These are phyloP conservation scores for Lactifluus piperatus DNA, from an alignment of 768 basidiomycete genomes.

Conservation along the genomic window DNA sequence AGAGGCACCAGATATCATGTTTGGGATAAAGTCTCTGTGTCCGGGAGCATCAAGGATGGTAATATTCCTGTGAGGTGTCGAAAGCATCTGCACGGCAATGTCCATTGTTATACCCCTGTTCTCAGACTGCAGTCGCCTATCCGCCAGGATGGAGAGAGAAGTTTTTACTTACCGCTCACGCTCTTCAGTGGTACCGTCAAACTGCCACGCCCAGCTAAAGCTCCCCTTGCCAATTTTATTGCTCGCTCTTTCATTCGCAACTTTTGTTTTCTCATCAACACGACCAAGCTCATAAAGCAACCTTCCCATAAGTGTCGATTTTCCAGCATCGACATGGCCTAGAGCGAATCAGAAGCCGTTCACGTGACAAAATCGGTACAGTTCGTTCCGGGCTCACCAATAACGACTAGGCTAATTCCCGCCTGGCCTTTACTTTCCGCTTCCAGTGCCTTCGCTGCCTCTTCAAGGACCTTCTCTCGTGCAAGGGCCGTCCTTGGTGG, in stretches of 20 bases:
- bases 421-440: constrained; percentile 48
- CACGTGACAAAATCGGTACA: neutral
- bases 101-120: constrained; percentile 96
- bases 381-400: constrained; percentile 59
- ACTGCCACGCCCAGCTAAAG: constrained; percentile 97
- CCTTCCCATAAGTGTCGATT: constrained; percentile 95
- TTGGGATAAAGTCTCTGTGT: constrained; percentile 95
- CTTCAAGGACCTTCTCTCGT: constrained; percentile 75
- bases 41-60: constrained; percentile 97
- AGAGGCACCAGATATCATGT: constrained; percentile 98
- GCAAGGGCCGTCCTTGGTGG: constrained; percentile 60
- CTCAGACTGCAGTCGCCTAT: neutral
- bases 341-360: constrained; percentile 1
- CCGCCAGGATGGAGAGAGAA: neutral
- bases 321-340: constrained; percentile 99
- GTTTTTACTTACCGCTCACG: constrained; percentile 61
- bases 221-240: constrained; percentile 86
- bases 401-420: constrained; percentile 79
- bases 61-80: constrained; percentile 67
- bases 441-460: constrained; percentile 51
- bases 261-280: constrained; percentile 75
- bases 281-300: constrained; percentile 86
- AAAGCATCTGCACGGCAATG: constrained; percentile 73
- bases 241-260: constrained; percentile 83
- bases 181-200: constrained; percentile 91